These are phyloP conservation scores for Leptographium radiaticola DNA, from an alignment of 2,329 filamentous ascomycete genomes.

Conservation along the genomic window DNA sequence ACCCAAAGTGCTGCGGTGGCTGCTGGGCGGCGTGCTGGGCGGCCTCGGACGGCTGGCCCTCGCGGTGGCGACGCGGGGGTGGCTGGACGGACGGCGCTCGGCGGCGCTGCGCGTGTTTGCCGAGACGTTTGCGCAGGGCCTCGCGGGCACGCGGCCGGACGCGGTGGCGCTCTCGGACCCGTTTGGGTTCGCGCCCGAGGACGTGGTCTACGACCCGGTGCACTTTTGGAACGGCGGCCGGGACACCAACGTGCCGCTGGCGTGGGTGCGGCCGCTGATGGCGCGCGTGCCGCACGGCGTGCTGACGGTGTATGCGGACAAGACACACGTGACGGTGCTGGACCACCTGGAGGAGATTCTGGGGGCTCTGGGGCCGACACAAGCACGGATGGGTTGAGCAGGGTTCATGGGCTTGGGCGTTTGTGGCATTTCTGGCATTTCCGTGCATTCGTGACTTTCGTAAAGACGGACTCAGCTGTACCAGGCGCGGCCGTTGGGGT, in stretches of 20 bases:
- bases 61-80: slow-evolving; percentile 21
- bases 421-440: not conserved
- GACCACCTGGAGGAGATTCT: slow-evolving; percentile 7
- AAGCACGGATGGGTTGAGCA: too few relatives aligned
- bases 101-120: slow-evolving; percentile 17
- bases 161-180: slow-evolving; percentile 17
- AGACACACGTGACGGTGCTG: slow-evolving; percentile 15
- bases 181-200: slow-evolving; percentile 19
- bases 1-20: not conserved
- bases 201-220: slow-evolving; percentile 15
- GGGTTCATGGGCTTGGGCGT: too few relatives aligned
- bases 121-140: slow-evolving; percentile 19
- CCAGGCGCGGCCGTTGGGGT: slow-evolving; percentile 10
- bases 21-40: slow-evolving; percentile 13
- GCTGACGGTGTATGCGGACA: slow-evolving; percentile 20
- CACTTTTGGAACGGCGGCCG: slow-evolving; percentile 21
- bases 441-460: not conserved
- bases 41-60: slow-evolving; percentile 19
- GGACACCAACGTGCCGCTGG: slow-evolving; percentile 20
- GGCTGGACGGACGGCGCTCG: slow-evolving; percentile 17
- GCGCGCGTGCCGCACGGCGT: slow-evolving; percentile 19
- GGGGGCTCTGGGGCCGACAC: not conserved
- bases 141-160: slow-evolving; percentile 15
- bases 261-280: slow-evolving; percentile 23
- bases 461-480: slow-evolving; percentile 3